Base-by-base conservation (phyloP, 306 rosid species). In the Prunus salicina region DNA sequence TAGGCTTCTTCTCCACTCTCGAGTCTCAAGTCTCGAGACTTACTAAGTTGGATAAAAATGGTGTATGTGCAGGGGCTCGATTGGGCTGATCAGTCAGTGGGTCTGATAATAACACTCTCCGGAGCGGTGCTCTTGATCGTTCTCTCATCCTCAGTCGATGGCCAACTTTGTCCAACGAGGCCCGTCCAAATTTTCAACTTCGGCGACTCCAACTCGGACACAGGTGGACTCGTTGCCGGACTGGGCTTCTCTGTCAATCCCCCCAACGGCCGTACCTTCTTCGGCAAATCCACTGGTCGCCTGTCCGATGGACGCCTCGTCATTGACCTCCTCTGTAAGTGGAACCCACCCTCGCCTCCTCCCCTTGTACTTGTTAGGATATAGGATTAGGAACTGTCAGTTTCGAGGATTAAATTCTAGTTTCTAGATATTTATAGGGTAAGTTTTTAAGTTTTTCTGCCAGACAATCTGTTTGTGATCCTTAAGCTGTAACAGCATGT, bases 151-250 rank as follows among this genome's bases (percentile, higher is more conserved):
- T 72, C 58, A 46, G 34, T 55, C 72, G 67, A 15, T 71, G 8
- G 14, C 63, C 87, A 24, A 25, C 76, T n/a, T 68, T 22, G 63
- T 41, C 8, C n/a, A 38, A 7, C 9, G 8, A 64, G 82, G 45
- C 89, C 91, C 0, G 57, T 83, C 43, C 43, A 7, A 20, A 27
- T 94, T 72, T 92, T 94, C 78, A 95, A 85, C 71, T 90, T 94
- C 76, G 98, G 98, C 2, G 98, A 94, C 82, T 94, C 98, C 30
- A 94, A 94, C 91, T 94, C 98, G 52, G 98, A 94, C 85, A 94
- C 98, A 2, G 98, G 98, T 22, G 98, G 97, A 74, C 93, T 94
- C 76, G 83, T 78, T 9, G 87, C 98, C 3, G 98, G 96, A 25
- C 96, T 94, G 78, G 98, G 98, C 65, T 94, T 83, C 82, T 87